Evolutionary conservation across 2,329 filamentous ascomycete genomes (phyloP), one percentile per base, ranked within the genome.

Genomic region (Fusarium sp.): DNA sequence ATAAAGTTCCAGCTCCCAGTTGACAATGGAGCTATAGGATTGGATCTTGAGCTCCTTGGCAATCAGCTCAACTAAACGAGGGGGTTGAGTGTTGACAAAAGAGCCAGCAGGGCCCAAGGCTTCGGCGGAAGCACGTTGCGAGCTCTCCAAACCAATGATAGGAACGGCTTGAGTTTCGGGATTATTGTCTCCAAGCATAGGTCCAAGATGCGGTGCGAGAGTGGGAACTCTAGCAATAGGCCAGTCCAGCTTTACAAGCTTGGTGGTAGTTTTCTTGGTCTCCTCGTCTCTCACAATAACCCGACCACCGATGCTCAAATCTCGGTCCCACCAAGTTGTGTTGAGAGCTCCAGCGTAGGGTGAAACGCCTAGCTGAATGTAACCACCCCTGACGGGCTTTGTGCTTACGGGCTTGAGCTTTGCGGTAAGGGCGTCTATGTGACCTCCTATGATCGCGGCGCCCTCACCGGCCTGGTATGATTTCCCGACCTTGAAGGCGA

Each of bases 1-100:
- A 74, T 90, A 99, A 29, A 99, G 88, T 79, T 99, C 95, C 34
- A 98, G 86, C 74, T 99, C 95, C 95, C 95, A 99, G 80, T 95
- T 96, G 54, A 97, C 80, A 63, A 99, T 97, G 48, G 83, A 85
- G 67, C 82, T 85, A 74, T 90, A 88, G 60, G 91, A 87, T 22
- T 68, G 62, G 60, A 98, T 86, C 28, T 86, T 87, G n/a, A 98
- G 84, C 74, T 95, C 85, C 12, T 84, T 84, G 7, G 90, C 86
- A 72, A 99, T 96, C 19, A 92, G 86, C 74, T 90, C 88, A 58
- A 98, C 92, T 19, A 99, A 85, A 63, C 88, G 88, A 26, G 91
- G 88, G 1, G 95, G 94, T 76, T 99, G 95, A 0, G 90, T 94
- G 36, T 90, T 83, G 41, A 88, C 84, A 73, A 98, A 99, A 5